Conservation (phyloP, 2,329 filamentous ascomycete species). For the Xylaria hypoxylon region DNA sequence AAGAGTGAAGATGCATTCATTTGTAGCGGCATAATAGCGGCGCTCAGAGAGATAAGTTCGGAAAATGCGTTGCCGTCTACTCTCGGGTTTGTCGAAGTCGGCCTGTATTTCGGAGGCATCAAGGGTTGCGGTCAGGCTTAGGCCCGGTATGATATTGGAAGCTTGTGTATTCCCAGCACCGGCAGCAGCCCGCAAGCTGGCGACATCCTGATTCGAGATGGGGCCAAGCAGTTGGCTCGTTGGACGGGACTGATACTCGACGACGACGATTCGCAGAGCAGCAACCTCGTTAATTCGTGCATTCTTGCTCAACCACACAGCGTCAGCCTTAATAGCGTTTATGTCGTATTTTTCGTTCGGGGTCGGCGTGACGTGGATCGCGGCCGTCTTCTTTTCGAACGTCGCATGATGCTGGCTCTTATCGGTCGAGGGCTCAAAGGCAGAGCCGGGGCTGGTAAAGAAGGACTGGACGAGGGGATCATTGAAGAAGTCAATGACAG, state of each 20-base stretch:
- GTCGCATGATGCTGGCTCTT: constrained; percentile 73
- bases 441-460: constrained; percentile 74
- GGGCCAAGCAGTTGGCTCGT: constrained; percentile 76
- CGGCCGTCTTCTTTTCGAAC: constrained; percentile 87
- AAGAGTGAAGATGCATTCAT: constrained; percentile 66
- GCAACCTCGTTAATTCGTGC: constrained; percentile 82
- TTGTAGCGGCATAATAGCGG: constrained; percentile 73
- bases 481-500: constrained; percentile 75
- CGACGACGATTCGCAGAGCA: constrained; percentile 80
- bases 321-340: constrained; percentile 84
- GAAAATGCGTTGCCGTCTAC: constrained; percentile 75
- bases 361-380: constrained; percentile 82
- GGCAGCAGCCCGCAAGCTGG: constrained; percentile 79
- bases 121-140: constrained; percentile 59
- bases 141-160: constrained; percentile 66
- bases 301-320: constrained; percentile 85
- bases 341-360: constrained; percentile 77
- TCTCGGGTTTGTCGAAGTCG: constrained; percentile 71
- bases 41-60: constrained; percentile 78
- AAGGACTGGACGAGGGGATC: constrained; percentile 76
- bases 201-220: constrained; percentile 81
- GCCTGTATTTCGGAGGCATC: constrained; percentile 67
- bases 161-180: constrained; percentile 71
- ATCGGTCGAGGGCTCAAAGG: constrained; percentile 68
- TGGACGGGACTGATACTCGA: constrained; percentile 88